Evolutionary conservation across 2,329 filamentous ascomycete species (phyloP).

Genomic region (Geoglossum cookeanum): DNA sequence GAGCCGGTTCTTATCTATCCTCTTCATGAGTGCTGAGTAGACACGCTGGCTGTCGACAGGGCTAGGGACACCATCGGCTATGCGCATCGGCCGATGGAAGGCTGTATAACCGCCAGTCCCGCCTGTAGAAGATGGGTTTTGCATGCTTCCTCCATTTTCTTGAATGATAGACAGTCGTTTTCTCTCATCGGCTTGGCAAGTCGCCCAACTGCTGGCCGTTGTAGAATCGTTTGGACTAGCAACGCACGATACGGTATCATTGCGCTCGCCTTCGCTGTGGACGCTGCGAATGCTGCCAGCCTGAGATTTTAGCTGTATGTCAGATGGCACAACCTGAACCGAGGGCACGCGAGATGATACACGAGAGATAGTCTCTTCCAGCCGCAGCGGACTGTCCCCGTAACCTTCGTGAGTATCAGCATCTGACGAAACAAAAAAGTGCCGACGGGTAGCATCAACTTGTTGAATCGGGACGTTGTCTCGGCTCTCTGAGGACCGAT

Average conservation of each 20-base stretch:
- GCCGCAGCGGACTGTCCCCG: conserved; percentile 18
- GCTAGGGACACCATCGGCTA: conserved; percentile 8
- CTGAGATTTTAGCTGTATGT: conserved; percentile 30
- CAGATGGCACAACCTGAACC: conserved; percentile 28
- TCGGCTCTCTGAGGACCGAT: conserved; percentile 21
- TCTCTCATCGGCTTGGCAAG: conserved; percentile 26
- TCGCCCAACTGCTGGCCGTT: conserved; percentile 32
- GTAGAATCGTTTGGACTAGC: conserved; percentile 56
- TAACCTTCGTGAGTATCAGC: conserved; percentile 17
- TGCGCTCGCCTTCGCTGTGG: conserved; percentile 21
- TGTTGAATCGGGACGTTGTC: conserved; percentile 32
- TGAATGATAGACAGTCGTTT: conserved; percentile 46
- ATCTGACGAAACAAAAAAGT: conserved; percentile 15
- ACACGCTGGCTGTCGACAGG: conserved; percentile 37
- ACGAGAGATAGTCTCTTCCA: conserved; percentile 28
- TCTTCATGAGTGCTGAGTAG: conserved; percentile 45
- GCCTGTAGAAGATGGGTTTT: not conserved
- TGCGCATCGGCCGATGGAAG: conserved; percentile 4
- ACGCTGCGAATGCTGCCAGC: conserved; percentile 36
- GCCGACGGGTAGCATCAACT: conserved; percentile 25
- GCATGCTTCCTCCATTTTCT: conserved; percentile 25
- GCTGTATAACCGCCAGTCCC: not conserved
- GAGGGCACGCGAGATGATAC: conserved; percentile 32
- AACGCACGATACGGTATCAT: conserved; percentile 41
- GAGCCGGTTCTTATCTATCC: conserved; percentile 25